Base-by-base conservation (phyloP, 2,329 filamentous ascomycete species). In the Penicillium concentricum region DNA sequence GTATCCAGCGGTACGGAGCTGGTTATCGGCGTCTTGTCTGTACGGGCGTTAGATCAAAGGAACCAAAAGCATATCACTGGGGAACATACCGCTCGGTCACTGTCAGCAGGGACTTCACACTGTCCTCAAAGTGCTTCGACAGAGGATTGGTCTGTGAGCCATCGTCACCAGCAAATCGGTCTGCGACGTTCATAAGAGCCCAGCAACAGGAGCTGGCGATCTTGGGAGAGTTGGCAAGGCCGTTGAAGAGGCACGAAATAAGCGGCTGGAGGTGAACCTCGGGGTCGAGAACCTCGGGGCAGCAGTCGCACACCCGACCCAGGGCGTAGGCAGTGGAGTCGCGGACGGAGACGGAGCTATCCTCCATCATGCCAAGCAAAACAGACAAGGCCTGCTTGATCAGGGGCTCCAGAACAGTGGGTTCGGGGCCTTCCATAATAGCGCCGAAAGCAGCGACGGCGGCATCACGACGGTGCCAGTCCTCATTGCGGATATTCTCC, bases 141-240 rank as follows among this genome's bases (percentile, higher is more conserved):
- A 99, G 82, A 42, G 91, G 84, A 78, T 97, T 99, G 47, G 82
- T 82, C 67, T 88, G 81, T 59, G 87, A 88, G 48, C 90, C 91
- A 54, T 87, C 83, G 54, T 97, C 92, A 56, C 92, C 91, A 30
- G 92, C 90, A 73, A 97, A 99, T 60, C 92, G 89, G 73, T 99
- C 94, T 12, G 94, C 93, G 72, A 99, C 80, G 78, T 97, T 99
- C 91, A 99, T 97, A 65, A 99, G 80, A 32, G 94, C 92, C 94
- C 95, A 97, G 80, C 94, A 99, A 86, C 94, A 97, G 30, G 94
- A 99, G 54, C 91, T 87, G 32, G 93, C 94, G 87, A 99, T 99
- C 84, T 96, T 97, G 58, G 92, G 89, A 73, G 89, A 94, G 78
- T 90, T 93, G 58, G 91, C 86, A 58, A 99, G 83, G 49, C 93